These are phyloP conservation scores for Ramaria rubella DNA, from an alignment of 768 basidiomycete species.

Conservation along the genomic window DNA sequence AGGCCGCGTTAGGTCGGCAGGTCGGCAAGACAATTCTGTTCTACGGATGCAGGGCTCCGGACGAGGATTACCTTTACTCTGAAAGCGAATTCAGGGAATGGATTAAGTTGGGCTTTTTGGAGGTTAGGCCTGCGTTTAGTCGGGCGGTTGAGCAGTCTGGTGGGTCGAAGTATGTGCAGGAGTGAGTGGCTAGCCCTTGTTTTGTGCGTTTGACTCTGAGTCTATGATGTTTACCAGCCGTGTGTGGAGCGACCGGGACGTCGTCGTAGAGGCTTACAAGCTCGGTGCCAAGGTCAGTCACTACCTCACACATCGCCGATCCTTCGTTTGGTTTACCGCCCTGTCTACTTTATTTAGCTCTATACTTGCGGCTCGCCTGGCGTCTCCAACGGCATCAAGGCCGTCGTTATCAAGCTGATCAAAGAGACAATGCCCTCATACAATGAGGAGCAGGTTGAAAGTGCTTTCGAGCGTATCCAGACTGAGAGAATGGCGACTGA, in stretches of 20 bases:
- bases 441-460: slow-evolving; percentile 16
- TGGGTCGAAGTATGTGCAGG: slow-evolving; percentile 34
- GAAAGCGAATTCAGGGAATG: slow-evolving; percentile 38
- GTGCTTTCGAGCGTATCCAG: slow-evolving; percentile 28
- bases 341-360: too few species aligned
- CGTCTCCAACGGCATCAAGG: slow-evolving; percentile 36
- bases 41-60: slow-evolving; percentile 40
- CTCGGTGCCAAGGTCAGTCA: slow-evolving; percentile 30
- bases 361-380: slow-evolving; percentile 38
- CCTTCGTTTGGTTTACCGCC: neutral
- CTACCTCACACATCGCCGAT: neutral
- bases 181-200: slow-evolving; percentile 21
- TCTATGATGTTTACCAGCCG: slow-evolving; percentile 25
- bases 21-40: slow-evolving; percentile 38
- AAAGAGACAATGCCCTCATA: slow-evolving; percentile 13
- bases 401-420: slow-evolving; percentile 32
- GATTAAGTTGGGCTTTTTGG: slow-evolving; percentile 35
- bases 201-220: neutral
- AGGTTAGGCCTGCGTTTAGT: slow-evolving; percentile 40
- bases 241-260: slow-evolving; percentile 34
- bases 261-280: slow-evolving; percentile 27
- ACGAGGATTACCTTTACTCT: slow-evolving; percentile 38
- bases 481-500: slow-evolving; percentile 41
- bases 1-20: slow-evolving; percentile 36
- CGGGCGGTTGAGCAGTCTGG: slow-evolving; percentile 21